These are phyloP conservation scores for Cymbopogon flexuosus DNA, from an alignment of 202 grass and related monocot genomes.

Conservation along the genomic window DNA sequence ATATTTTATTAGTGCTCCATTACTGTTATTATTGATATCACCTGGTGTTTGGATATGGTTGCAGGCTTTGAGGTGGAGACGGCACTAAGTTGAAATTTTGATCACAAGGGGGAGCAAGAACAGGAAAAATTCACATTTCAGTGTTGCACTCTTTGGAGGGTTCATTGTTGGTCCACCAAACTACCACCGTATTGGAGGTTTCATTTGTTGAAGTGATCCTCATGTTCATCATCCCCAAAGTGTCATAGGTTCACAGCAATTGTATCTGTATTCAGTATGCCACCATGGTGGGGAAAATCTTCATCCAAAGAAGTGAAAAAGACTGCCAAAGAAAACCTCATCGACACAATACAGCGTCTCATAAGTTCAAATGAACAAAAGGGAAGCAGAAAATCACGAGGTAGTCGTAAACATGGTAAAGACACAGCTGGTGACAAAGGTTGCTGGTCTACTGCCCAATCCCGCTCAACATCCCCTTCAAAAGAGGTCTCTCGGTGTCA, in stretches of 20 bases:
- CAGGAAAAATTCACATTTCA: conserved; percentile 9
- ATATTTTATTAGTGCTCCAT: conserved; percentile 2
- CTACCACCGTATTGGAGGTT: neutral
- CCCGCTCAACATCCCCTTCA: conserved; percentile 78
- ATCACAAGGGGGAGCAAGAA: neutral
- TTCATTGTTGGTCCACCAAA: conserved; percentile 1
- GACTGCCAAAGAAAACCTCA: conserved; percentile 78
- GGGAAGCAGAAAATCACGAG: conserved; percentile 58
- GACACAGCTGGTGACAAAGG: conserved; percentile 58
- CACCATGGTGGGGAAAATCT: conserved; percentile 92
- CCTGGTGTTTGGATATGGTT: conserved; percentile 18
- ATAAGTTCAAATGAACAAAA: conserved; percentile 81
- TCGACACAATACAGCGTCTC: conserved; percentile 81
- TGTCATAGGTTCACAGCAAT: conserved; percentile 7
- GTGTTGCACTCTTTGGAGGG: conserved; percentile 7
- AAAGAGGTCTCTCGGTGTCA: conserved; percentile 90
- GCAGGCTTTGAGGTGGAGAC: conserved; percentile 28
- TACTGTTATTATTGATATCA: conserved; percentile 26
- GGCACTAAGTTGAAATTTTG: neutral
- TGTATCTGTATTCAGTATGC: conserved; percentile 57
- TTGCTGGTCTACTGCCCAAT: conserved; percentile 75
- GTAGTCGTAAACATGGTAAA: conserved; percentile 42
- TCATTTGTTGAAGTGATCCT: neutral
- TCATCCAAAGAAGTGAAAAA: conserved; percentile 95
- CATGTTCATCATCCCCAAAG: neutral